These are phyloP conservation scores for Luffa aegyptiaca DNA, from an alignment of 306 rosid genomes.

Conservation along the genomic window DNA sequence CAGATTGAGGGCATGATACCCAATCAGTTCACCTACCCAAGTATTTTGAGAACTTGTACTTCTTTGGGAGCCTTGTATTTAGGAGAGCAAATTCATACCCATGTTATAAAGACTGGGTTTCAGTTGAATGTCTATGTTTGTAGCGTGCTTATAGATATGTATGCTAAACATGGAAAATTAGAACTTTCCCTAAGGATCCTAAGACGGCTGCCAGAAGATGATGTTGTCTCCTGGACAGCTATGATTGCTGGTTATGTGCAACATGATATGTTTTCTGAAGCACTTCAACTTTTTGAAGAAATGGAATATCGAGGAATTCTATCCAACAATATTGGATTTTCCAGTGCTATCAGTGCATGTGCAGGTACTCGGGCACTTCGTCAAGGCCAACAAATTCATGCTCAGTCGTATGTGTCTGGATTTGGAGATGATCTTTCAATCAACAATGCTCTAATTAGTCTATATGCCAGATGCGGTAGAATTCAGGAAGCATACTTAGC, in stretches of 20 bases:
- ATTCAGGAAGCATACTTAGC: conserved; percentile 48
- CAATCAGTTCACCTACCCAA: conserved; percentile 78
- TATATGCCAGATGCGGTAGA: conserved; percentile 76
- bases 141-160: conserved; percentile 84
- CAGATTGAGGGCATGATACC: conserved; percentile 67
- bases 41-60: conserved; percentile 75
- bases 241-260: conserved; percentile 82
- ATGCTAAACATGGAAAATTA: conserved; percentile 66
- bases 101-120: conserved; percentile 70
- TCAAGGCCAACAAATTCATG: conserved; percentile 76
- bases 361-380: conserved; percentile 65
- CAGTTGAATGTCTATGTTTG: conserved; percentile 65
- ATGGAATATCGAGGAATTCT: conserved; percentile 56
- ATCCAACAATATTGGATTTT: conserved; percentile 67
- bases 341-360: conserved; percentile 80
- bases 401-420: conserved; percentile 60
- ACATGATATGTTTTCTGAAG: conserved; percentile 52
- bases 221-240: conserved; percentile 82
- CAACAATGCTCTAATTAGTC: conserved; percentile 76
- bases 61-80: conserved; percentile 56
- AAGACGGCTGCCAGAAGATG: conserved; percentile 44
- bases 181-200: conserved; percentile 51
- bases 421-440: conserved; percentile 59
- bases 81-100: conserved; percentile 79
- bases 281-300: conserved; percentile 60